phyloP scores from a whole-genome alignment of 176 grass and related monocot species.

The Pharus latifolius region DNA sequence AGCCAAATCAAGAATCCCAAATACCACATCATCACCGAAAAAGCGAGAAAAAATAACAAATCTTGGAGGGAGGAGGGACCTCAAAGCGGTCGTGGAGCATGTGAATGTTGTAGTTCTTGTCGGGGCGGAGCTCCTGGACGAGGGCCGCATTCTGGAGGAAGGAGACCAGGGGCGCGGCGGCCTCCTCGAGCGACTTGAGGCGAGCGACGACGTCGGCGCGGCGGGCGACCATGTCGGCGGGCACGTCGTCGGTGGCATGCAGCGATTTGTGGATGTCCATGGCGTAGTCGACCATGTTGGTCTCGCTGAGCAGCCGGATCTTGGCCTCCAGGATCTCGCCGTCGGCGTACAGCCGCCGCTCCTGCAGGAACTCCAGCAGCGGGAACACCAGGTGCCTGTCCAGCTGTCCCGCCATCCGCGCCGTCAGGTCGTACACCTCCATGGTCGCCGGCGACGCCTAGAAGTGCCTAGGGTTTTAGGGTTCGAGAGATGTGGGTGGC shows the following conservation, averaged over 20 bases:
- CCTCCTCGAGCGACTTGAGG: constrained; percentile 60
- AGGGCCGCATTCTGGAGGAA: constrained; percentile 66
- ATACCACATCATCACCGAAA: neutral
- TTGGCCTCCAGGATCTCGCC: constrained; percentile 76
- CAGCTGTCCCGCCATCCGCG: constrained; percentile 44
- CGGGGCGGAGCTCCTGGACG: constrained; percentile 74
- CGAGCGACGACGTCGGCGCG: constrained; percentile 68
- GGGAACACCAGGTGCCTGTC: constrained; percentile 82
- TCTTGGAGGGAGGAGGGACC: constrained; percentile 20
- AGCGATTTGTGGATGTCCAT: constrained; percentile 97
- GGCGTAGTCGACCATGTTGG: constrained; percentile 98
- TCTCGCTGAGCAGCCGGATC: constrained; percentile 79
- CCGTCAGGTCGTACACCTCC: constrained; percentile 62
- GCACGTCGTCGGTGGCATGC: constrained; percentile 70
- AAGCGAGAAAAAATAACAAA: neutral
- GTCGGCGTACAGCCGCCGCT: constrained; percentile 56
- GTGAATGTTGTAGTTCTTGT: constrained; percentile 79
- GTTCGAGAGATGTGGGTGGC: neutral
- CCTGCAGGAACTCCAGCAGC: constrained; percentile 82
- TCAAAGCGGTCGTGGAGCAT: constrained; percentile 78
- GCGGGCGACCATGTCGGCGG: constrained; percentile 62
- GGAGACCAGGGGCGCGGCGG: constrained; percentile 49
- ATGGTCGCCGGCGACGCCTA: constrained; percentile 5
- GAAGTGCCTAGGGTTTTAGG: constrained; percentile 16
- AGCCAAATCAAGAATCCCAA: neutral